Percentiles rank a stretch among this genome's conserved stretches.
Evolutionary conservation across 75 land plant genomes (phyloP).

Genomic region (Cryptomeria japonica): DNA sequence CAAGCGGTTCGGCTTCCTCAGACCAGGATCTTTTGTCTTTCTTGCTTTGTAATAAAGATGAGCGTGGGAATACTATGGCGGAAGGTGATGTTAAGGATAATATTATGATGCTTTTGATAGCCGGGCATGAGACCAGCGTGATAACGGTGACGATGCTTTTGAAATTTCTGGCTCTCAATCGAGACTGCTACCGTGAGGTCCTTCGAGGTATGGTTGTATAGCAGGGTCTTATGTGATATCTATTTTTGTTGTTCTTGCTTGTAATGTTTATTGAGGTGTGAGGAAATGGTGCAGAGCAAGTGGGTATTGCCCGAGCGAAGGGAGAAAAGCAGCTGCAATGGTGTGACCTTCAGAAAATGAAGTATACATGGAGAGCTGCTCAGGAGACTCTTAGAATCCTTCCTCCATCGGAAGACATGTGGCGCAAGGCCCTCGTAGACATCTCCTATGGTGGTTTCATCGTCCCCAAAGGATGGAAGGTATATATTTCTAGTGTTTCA

Average conservation of each 20-base stretch:
- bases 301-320: too few relatives aligned
- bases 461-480: slow-evolving; percentile 61
- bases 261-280: too few relatives aligned
- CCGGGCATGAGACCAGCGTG: too few relatives aligned
- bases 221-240: too few relatives aligned
- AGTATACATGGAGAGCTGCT: slow-evolving; percentile 47
- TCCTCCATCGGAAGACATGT: slow-evolving; percentile 29
- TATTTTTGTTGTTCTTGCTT: too few relatives aligned
- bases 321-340: slow-evolving; percentile 10
- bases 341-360: slow-evolving; percentile 34
- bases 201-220: too few relatives aligned
- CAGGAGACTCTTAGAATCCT: slow-evolving; percentile 38
- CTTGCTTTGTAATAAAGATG: slow-evolving; percentile 19
- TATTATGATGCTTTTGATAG: too few relatives aligned
- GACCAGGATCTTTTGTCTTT: background rate
- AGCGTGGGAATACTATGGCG: slow-evolving; percentile 3
- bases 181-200: too few relatives aligned
- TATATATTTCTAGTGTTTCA: background rate
- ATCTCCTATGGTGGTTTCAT: slow-evolving; percentile 33
- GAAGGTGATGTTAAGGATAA: too few relatives aligned
- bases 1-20: slow-evolving; percentile 7
- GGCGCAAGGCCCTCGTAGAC: slow-evolving; percentile 30
- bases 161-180: too few relatives aligned
- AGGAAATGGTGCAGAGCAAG: too few relatives aligned
- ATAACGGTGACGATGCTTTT: too few relatives aligned